phyloP scores from a whole-genome alignment of 768 basidiomycete species.

The Floccularia luteovirens region DNA sequence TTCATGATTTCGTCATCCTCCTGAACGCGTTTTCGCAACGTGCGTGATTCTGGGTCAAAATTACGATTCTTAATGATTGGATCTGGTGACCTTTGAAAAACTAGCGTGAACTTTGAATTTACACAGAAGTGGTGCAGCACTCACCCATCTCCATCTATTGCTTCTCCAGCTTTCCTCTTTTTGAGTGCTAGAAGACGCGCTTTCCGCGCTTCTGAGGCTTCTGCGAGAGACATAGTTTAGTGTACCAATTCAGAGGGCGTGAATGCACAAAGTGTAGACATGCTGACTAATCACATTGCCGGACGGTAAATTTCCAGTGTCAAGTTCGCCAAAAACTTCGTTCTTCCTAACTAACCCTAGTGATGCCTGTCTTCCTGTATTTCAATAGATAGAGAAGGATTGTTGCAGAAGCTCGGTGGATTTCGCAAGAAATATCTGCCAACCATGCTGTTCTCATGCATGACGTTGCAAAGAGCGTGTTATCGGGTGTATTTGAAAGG shows the following conservation, averaged over 20 bases:
- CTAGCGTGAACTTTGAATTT: neutral
- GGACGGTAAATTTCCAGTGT: too few relatives aligned
- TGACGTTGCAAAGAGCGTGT: too few relatives aligned
- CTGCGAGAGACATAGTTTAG: conserved; percentile 49
- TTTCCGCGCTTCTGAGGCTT: conserved; percentile 76
- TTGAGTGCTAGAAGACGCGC: conserved; percentile 72
- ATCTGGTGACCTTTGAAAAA: conserved; percentile 20
- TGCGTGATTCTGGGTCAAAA: conserved; percentile 86
- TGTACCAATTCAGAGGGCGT: neutral
- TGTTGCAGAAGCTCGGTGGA: too few relatives aligned
- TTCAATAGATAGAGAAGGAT: too few relatives aligned
- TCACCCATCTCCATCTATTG: conserved; percentile 34
- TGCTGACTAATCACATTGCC: conserved; percentile 22
- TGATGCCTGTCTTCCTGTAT: too few relatives aligned
- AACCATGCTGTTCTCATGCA: too few relatives aligned
- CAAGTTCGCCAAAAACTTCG: too few relatives aligned
- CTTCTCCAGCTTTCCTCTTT: conserved; percentile 60
- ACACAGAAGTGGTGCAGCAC: conserved; percentile 3
- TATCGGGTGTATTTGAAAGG: too few relatives aligned
- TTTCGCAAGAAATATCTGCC: too few relatives aligned
- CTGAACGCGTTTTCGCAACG: conserved; percentile 56
- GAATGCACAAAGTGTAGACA: neutral
- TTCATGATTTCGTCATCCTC: conserved; percentile 48
- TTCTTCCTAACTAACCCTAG: too few relatives aligned
- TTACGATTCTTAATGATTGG: conserved; percentile 67